Base-by-base conservation (phyloP, 768 basidiomycete species). In the Neoboletus subvelutipes region DNA sequence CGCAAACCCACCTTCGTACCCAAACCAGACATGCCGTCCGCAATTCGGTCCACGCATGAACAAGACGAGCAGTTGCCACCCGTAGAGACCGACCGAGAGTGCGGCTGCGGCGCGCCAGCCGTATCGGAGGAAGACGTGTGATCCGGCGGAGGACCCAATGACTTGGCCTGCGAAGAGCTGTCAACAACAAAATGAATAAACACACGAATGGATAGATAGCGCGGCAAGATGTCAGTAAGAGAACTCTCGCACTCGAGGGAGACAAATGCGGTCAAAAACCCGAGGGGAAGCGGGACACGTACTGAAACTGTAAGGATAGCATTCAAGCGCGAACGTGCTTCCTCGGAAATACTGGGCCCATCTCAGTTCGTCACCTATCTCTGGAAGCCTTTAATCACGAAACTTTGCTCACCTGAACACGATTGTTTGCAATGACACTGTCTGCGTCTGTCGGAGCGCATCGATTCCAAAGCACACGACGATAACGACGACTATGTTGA, bases 1-100 rank as follows among this genome's bases (percentile, higher is more conserved):
- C n/a, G 11, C 18, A 24, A 77, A 57, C 13, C 85, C 84, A n/a
- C 84, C 84, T 62, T 83, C 76, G 60, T 81, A 85, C 13, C 87
- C 85, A 63, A 87, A 76, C 87, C 87, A 87, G 26, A 65, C 52
- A 34, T 59, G 28, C 24, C 78, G 68, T 45, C 64, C 63, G 33
- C 69, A 74, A 22, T 70, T 58, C 3, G 78, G 78, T 5, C 78
- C 78, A 34, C 78, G 70, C 24, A 66, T 46, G 12, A 77, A 59
- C 13, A 79, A 63, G 0, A 78, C 58, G 8, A 76, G 17, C 1
- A 79, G 31, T 26, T 71, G 71, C 49, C 70, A 71, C 0, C 68
- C 74, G 8, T 71, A 65, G 7, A 75, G 70, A 0, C 68, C 77
- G 12, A 79, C 56, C 0, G 70, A 74, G 18, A 75, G 58, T 1